Percentiles rank a stretch among this genome's conserved stretches.
These are phyloP conservation scores for Fusarium begoniae DNA, from an alignment of 2,329 filamentous ascomycete species.

Conservation along the genomic window DNA sequence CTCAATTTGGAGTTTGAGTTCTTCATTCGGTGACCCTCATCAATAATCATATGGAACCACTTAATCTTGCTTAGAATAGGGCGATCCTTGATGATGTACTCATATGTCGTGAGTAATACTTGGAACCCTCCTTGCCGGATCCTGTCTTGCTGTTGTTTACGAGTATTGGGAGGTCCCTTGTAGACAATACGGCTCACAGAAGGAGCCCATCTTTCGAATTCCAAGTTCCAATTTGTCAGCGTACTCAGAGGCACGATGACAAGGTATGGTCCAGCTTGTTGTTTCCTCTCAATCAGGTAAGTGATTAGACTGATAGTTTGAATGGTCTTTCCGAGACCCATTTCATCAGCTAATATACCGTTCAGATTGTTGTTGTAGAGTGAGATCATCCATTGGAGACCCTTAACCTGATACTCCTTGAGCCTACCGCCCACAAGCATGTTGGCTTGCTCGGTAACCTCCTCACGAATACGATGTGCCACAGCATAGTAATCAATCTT, in stretches of 20 bases:
- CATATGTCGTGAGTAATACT: conserved; percentile 95
- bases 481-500: conserved; percentile 99
- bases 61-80: conserved; percentile 97
- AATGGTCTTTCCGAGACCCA: conserved; percentile 99
- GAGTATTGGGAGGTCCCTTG: conserved; percentile 89
- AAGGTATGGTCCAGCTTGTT: conserved; percentile 89
- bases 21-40: conserved; percentile 99
- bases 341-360: conserved; percentile 97
- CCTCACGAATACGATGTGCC: conserved; percentile 94
- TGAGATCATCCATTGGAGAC: conserved; percentile 99
- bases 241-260: conserved; percentile 98
- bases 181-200: conserved; percentile 89
- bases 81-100: conserved; percentile 99
- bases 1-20: conserved; percentile 96
- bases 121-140: conserved; percentile 97
- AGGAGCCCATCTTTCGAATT: conserved; percentile 99
- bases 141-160: conserved; percentile 91
- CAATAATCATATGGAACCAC: conserved; percentile 99
- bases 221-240: conserved; percentile 97
- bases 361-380: conserved; percentile 99
- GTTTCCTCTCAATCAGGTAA: conserved; percentile 95
- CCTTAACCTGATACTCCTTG: conserved; percentile 98
- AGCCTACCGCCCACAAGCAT: conserved; percentile 92
- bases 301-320: conserved; percentile 98
- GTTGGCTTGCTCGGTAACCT: conserved; percentile 81